Evolutionary conservation across 1,139 yeast genomes (phyloP).

Genomic region (Barnettozyma hawaiiensis): DNA sequence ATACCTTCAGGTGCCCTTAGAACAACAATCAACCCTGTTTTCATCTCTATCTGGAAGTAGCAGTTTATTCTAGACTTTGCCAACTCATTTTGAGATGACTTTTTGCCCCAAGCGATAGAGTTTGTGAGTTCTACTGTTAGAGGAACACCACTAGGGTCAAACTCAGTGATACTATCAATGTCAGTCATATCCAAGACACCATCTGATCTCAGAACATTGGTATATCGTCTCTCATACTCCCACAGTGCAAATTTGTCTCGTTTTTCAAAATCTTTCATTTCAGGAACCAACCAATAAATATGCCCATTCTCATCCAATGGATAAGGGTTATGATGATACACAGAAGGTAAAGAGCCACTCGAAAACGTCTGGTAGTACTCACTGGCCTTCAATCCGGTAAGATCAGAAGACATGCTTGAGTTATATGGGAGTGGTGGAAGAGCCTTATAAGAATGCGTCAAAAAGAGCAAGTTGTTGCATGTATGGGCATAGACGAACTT

Average conservation of each 20-base stretch:
- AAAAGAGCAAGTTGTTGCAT: constrained; percentile 55
- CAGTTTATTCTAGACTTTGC: constrained; percentile 16
- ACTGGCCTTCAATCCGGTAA: background rate
- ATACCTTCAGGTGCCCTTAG: constrained; percentile 53
- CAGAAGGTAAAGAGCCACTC: constrained; percentile 28
- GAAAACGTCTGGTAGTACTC: background rate
- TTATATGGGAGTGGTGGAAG: constrained; percentile 54
- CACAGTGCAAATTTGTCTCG: constrained; percentile 52
- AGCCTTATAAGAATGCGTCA: constrained; percentile 49
- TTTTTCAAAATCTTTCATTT: constrained; percentile 38
- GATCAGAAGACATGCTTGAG: background rate
- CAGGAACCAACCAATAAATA: constrained; percentile 53
- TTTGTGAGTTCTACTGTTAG: constrained; percentile 31
- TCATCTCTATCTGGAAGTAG: constrained; percentile 48
- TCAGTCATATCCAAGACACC: constrained; percentile 57
- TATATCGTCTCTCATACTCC: constrained; percentile 59
- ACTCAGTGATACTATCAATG: constrained; percentile 36
- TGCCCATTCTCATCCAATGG: constrained; percentile 43
- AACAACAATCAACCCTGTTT: constrained; percentile 42
- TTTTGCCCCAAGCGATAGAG: constrained; percentile 40
- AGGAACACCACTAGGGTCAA: constrained; percentile 28
- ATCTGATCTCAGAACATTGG: constrained; percentile 51
- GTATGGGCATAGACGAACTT: constrained; percentile 61
- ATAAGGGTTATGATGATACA: constrained; percentile 48
- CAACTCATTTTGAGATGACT: background rate